Evolutionary conservation across 2,329 filamentous ascomycete species (phyloP), one percentile per base, ranked within the genome.

Genomic region (Colletotrichum horii): DNA sequence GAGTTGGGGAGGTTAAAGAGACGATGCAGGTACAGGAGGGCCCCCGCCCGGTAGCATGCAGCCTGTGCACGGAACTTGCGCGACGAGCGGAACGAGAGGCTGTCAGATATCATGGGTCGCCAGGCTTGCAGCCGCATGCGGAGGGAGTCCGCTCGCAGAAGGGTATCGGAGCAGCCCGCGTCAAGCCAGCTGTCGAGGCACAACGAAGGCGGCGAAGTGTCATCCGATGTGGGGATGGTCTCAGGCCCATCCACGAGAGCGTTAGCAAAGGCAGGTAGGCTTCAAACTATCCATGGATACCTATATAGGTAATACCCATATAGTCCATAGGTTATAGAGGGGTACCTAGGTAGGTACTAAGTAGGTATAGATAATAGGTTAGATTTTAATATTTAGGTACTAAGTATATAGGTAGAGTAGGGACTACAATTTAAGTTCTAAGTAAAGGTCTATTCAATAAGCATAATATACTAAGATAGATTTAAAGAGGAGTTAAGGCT

Each of bases 51-150:
- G 56, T 80, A 80, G 24, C 80, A 78, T 38, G 80, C 78, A 4
- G 81, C 81, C 16, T 83, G 82, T 22, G 79, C 74, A 8, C 82
- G 77, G 43, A 81, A 80, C 32, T 80, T 79, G 22, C 81, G 76
- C 6, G 80, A 80, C 5, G 76, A 76, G 28, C 79, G 77, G 56
- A 80, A 81, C 5, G 81, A 79, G 1, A 80, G 30, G 6, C 71
- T 75, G 26, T 73, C 76, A 30, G 77, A 74, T 5, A 80, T 66
- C 4, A 69, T 74, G 9, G 82, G 80, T 30, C 78, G 78, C 81
- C 81, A 82, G 36, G 77, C 64, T 11, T 77, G 69, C 6, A 81
- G 71, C 8, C 78, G 76, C 32, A 72, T 65, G 19, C 76, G 75
- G 6, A 80, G 71, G 4, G 78, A 76, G 2, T 77, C 76, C 43